Base-by-base conservation (phyloP, 495 filamentous ascomycete genomes). In the Hypoxylon intermedium region DNA sequence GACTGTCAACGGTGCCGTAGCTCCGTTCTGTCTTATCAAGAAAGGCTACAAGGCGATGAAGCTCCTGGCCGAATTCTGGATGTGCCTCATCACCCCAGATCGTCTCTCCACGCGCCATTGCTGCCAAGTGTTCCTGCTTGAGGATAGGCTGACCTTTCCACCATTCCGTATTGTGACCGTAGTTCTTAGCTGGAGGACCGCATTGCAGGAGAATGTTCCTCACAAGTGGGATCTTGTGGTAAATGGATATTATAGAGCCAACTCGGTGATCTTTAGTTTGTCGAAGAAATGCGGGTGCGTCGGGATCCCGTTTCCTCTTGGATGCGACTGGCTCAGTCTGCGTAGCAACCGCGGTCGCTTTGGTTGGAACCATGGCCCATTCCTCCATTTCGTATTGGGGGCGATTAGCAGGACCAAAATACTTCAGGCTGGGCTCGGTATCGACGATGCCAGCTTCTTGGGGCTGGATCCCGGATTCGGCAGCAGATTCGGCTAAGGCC, bases 1-100 rank as follows among this genome's bases (percentile, higher is more conserved):
- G 60, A 16, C 57, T 51, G 62, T 93, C 90, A 12, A 80, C 80
- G 50, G 88, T 90, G 5, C 89, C 93, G 71, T 95, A 97, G n/a
- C 87, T 83, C 36, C 93, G 85, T 5, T 87, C 80, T 9, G 92
- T 91, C 15, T 71, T 74, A 58, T 95, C 90, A 26, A 96, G 78
- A 65, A 97, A 96, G 16, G 91, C 92, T 74, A 96, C 84, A n/a
- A 97, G 65, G 19, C 93, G 86, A 67, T 96, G 92, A 13, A 83
- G 66, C 66, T 90, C 87, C 18, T 80, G 73, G 13, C 75, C 42
- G 49, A 87, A 75, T 4, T 70, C 60, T 19, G 71, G 42, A 12
- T 67, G 57, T 13, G 58, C 53, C 5, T 83, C 76, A 11, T 85
- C 80, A 15, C 79, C 75, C 65, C 74, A 78, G 5, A 80, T 68